A percentile compares a stretch with the other conserved stretches of the same genome.
These are phyloP conservation scores for Terfezia claveryi DNA, from an alignment of 495 filamentous ascomycete genomes.

Conservation along the genomic window DNA sequence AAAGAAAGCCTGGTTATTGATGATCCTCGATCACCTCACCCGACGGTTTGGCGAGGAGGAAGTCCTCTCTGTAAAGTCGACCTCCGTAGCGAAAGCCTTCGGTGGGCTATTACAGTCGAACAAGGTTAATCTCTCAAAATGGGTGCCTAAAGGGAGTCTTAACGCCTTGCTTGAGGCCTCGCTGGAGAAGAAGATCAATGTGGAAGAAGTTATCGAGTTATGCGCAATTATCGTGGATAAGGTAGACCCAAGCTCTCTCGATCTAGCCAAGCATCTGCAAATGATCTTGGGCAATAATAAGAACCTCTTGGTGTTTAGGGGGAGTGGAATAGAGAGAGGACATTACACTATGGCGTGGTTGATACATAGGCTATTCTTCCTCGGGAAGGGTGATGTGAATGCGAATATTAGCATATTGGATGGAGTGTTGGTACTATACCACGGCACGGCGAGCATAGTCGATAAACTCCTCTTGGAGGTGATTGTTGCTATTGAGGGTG, in stretches of 20 bases:
- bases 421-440: constrained; percentile 12
- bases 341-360: constrained; percentile 10
- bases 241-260: background rate
- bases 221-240: too few species aligned
- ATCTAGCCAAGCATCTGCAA: constrained; percentile 16
- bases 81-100: constrained; percentile 4
- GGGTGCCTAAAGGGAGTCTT: constrained; percentile 8
- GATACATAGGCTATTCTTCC: constrained; percentile 9
- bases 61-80: constrained; percentile 3
- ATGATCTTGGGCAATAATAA: constrained; percentile 12
- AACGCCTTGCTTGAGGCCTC: constrained; percentile 16
- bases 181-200: constrained; percentile 10
- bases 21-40: constrained; percentile 14
- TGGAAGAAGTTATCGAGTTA: background rate
- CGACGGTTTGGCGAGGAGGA: constrained; percentile 16
- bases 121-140: background rate
- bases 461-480: constrained; percentile 12
- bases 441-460: constrained; percentile 9
- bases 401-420: constrained; percentile 14
- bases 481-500: constrained; percentile 10
- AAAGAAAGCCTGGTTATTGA: constrained; percentile 13
- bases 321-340: constrained; percentile 3
- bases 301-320: constrained; percentile 12
- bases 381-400: constrained; percentile 1
- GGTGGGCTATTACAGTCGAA: background rate